Evolutionary conservation across 345 rosid genomes (phyloP).

Genomic region (Rhizophora mangle): DNA sequence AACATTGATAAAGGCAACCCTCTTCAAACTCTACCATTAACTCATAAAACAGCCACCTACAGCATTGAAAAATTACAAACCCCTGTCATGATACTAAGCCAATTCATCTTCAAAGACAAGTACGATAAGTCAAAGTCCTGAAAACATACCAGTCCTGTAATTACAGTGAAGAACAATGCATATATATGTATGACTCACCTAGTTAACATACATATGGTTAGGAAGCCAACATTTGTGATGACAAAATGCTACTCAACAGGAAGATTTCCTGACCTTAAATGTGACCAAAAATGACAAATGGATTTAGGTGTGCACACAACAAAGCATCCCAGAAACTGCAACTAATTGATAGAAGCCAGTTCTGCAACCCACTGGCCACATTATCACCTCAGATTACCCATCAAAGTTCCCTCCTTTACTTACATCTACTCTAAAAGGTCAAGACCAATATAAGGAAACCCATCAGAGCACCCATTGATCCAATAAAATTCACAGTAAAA

Average conservation of each 20-base stretch:
- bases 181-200: too few relatives aligned
- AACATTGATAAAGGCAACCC: too few relatives aligned
- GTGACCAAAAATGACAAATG: too few relatives aligned
- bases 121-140: not conserved
- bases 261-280: too few relatives aligned
- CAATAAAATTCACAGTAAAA: too few relatives aligned
- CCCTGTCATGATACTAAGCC: not conserved
- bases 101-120: constrained; percentile 6
- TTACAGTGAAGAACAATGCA: not conserved
- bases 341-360: not conserved
- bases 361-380: not conserved
- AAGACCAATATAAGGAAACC: not conserved
- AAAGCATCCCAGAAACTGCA: not conserved
- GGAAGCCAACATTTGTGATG: too few relatives aligned
- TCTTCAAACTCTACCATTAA: not conserved
- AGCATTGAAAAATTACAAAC: not conserved
- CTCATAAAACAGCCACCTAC: not conserved
- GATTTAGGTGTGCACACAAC: too few relatives aligned
- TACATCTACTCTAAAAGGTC: not conserved
- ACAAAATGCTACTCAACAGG: too few relatives aligned
- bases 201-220: too few relatives aligned
- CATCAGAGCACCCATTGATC: too few relatives aligned
- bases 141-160: too few relatives aligned
- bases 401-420: not conserved
- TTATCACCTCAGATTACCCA: not conserved